A percentile compares a stretch with the other conserved stretches of the same genome.
phyloP scores from a whole-genome alignment of 2,329 filamentous ascomycete genomes.

The Achaetomium macrosporum region DNA sequence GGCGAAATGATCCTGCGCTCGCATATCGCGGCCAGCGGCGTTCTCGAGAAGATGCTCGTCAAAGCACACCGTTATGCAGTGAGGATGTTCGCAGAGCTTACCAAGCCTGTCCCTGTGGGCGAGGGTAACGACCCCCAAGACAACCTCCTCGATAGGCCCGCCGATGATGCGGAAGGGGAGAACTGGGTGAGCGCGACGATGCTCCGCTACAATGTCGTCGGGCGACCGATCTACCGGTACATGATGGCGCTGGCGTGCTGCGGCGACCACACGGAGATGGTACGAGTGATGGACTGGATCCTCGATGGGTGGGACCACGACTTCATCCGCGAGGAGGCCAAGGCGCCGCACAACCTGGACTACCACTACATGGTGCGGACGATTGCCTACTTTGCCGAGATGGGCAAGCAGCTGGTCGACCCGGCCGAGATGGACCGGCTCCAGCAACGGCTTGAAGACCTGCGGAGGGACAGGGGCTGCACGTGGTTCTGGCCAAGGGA shows the following conservation, averaged over 20 bases:
- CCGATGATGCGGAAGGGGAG: neutral
- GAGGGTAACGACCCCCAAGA: neutral
- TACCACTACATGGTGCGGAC: conserved; percentile 28
- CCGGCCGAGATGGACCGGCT: conserved; percentile 29
- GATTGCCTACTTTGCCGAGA: conserved; percentile 38
- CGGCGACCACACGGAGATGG: conserved; percentile 55
- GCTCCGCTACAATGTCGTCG: conserved; percentile 40
- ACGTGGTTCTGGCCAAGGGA: conserved; percentile 20
- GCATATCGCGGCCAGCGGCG: neutral
- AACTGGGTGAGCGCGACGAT: neutral
- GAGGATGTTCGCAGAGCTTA: conserved; percentile 23
- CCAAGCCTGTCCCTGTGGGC: conserved; percentile 20
- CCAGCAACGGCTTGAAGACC: conserved; percentile 22
- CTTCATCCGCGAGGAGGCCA: conserved; percentile 31
- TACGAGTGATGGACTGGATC: conserved; percentile 54
- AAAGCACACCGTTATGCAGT: conserved; percentile 8
- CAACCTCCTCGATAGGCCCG: neutral
- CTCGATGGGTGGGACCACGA: conserved; percentile 39
- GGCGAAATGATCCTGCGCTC: neutral
- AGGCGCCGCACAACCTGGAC: conserved; percentile 33
- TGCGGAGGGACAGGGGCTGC: conserved; percentile 12
- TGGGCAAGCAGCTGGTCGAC: conserved; percentile 40
- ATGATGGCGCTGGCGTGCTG: conserved; percentile 57
- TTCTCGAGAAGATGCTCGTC: conserved; percentile 6
- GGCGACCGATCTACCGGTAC: conserved; percentile 50